Percentiles rank a stretch among this genome's conserved stretches.
Conservation (phyloP, 441 rosid species). For the Biscutella auriculata region DNA sequence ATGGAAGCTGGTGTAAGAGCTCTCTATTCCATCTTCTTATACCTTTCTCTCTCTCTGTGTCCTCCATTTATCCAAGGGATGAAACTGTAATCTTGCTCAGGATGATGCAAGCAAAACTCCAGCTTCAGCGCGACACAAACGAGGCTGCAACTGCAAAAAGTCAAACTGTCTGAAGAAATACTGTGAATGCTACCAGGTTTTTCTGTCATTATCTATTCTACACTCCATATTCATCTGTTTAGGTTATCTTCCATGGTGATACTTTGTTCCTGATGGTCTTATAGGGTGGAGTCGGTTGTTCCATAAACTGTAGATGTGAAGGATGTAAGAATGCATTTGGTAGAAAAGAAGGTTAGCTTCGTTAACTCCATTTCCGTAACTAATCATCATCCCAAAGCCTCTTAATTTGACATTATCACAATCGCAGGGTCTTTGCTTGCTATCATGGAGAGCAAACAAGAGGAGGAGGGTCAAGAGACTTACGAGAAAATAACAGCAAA, state of each 20-base stretch:
- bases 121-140: constrained; percentile 71
- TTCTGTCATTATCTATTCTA: neutral
- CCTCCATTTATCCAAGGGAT: too few species aligned
- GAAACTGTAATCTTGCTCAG: too few species aligned
- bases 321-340: constrained; percentile 81
- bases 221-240: neutral
- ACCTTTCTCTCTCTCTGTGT: too few species aligned
- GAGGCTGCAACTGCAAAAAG: constrained; percentile 93
- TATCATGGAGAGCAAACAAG: constrained; percentile 17
- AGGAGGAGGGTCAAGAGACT: constrained; percentile 33
- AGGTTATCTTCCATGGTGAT: neutral
- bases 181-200: constrained; percentile 66
- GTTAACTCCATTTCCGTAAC: neutral
- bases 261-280: neutral
- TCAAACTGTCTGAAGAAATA: constrained; percentile 80
- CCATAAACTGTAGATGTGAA: constrained; percentile 26
- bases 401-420: neutral
- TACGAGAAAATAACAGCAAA: constrained; percentile 30
- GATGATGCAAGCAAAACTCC: constrained; percentile 63
- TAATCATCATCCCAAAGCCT: neutral
- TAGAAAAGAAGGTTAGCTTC: constrained; percentile 55
- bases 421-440: constrained; percentile 24
- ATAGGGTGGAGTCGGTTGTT: constrained; percentile 86
- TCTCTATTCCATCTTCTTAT: neutral
- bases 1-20: constrained; percentile 40